A percentile compares a stretch with the other conserved stretches of the same genome.
Evolutionary conservation across 2,329 filamentous ascomycete species (phyloP).

Genomic region (Diaporthe velutina): DNA sequence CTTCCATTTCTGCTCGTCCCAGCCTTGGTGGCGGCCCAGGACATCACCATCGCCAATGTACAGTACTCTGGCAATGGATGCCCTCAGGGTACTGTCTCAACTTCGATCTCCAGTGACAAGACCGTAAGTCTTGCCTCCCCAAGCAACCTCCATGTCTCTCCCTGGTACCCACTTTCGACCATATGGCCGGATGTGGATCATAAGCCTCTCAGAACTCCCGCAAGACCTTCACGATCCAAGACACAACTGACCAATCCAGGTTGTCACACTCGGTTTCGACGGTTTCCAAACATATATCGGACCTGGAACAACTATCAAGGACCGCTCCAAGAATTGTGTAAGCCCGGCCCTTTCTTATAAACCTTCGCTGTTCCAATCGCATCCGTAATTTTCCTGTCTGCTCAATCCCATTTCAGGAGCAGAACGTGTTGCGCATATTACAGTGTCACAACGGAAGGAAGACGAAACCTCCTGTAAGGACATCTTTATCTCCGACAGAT

Average conservation of each 20-base stretch:
- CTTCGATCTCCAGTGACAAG: constrained; percentile 57
- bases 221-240: neutral
- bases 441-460: too few species aligned
- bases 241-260: constrained; percentile 42
- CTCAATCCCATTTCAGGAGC: too few species aligned
- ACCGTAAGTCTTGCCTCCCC: constrained; percentile 48
- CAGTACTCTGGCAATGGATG: constrained; percentile 60
- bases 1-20: constrained; percentile 4
- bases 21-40: constrained; percentile 18
- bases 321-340: constrained; percentile 60
- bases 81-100: constrained; percentile 58
- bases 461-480: neutral
- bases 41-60: constrained; percentile 55
- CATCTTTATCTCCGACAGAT: too few species aligned
- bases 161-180: too few species aligned
- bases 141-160: too few species aligned
- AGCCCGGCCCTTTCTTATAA: neutral
- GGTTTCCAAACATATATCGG: constrained; percentile 62
- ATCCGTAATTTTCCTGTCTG: neutral
- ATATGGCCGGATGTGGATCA: too few species aligned
- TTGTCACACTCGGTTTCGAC: constrained; percentile 62
- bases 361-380: too few species aligned
- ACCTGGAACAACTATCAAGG: constrained; percentile 51
- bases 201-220: too few species aligned
- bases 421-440: neutral